Percentiles rank a stretch among this genome's conserved stretches.
Conservation (phyloP, 2,329 filamentous ascomycete genomes). For the Epichloe glyceriae region DNA sequence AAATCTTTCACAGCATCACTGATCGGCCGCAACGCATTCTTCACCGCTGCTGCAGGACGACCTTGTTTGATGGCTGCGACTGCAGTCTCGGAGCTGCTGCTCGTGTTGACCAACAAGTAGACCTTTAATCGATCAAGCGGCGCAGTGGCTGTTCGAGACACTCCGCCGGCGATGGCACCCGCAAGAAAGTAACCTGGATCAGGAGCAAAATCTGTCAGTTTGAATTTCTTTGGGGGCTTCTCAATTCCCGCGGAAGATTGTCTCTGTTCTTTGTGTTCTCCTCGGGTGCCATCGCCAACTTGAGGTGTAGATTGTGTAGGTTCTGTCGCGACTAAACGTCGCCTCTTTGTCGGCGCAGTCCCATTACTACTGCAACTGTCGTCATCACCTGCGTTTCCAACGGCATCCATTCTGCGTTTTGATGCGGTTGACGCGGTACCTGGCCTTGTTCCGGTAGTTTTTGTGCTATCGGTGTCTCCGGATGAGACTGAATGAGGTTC, state of each 20-base stretch:
- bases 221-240: conserved; percentile 28
- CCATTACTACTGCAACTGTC: conserved; percentile 12
- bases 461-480: not conserved
- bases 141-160: conserved; percentile 89
- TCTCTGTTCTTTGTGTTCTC: conserved; percentile 15
- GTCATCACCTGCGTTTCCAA: conserved; percentile 3
- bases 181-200: conserved; percentile 96
- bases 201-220: conserved; percentile 58
- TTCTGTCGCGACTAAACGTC: conserved; percentile 12
- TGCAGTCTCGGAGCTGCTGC: conserved; percentile 34
- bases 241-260: conserved; percentile 21
- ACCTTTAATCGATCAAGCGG: conserved; percentile 95
- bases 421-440: conserved; percentile 3
- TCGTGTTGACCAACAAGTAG: conserved; percentile 87
- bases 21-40: conserved; percentile 56
- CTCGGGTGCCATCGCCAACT: conserved; percentile 23
- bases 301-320: conserved; percentile 11
- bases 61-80: conserved; percentile 58
- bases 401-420: conserved; percentile 8
- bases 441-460: not conserved
- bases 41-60: conserved; percentile 48
- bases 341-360: conserved; percentile 13
- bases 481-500: not conserved
- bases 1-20: conserved; percentile 61
- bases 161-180: conserved; percentile 84